Conservation (phyloP, 2,329 filamentous ascomycete species). For the Aschersonia sp. region DNA sequence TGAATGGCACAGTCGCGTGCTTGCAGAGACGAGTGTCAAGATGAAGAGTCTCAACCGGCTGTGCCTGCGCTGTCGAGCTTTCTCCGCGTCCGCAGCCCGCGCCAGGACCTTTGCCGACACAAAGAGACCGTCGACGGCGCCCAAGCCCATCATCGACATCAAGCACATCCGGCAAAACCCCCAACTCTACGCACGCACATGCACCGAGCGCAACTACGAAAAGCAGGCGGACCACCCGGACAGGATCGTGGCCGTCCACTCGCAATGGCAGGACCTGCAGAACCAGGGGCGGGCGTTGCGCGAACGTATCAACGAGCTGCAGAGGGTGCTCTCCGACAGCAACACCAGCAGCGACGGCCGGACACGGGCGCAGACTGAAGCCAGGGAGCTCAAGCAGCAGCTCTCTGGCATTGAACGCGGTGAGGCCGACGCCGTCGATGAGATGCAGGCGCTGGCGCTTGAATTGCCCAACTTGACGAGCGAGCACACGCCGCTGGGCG, state of each 20-base stretch:
- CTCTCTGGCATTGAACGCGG: slow-evolving; percentile 45
- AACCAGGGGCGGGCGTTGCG: slow-evolving; percentile 44
- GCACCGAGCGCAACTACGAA: slow-evolving; percentile 70
- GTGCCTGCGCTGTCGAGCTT: background rate
- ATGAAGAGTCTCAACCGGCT: background rate
- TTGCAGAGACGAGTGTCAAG: no score
- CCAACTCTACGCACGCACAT: slow-evolving; percentile 69
- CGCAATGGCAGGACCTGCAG: slow-evolving; percentile 47
- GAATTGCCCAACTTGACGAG: slow-evolving; percentile 81
- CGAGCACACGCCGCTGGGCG: slow-evolving; percentile 56
- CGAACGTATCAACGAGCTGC: slow-evolving; percentile 52
- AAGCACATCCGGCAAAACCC: slow-evolving; percentile 83
- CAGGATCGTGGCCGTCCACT: slow-evolving; percentile 40
- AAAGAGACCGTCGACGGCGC: slow-evolving; percentile 53
- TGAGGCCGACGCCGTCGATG: slow-evolving; percentile 42
- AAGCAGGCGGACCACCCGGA: slow-evolving; percentile 37
- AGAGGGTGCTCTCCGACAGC: slow-evolving; percentile 37
- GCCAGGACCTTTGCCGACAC: slow-evolving; percentile 11
- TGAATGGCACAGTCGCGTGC: no score
- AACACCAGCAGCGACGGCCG: slow-evolving; percentile 27
- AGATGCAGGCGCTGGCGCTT: slow-evolving; percentile 63
- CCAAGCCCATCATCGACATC: slow-evolving; percentile 67
- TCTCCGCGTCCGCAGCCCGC: slow-evolving; percentile 3
- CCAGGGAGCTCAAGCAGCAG: slow-evolving; percentile 47
- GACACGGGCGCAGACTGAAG: slow-evolving; percentile 42